A percentile compares a stretch with the other conserved stretches of the same genome.
phyloP scores from a whole-genome alignment of 345 rosid species.

The Citrus trifoliata region DNA sequence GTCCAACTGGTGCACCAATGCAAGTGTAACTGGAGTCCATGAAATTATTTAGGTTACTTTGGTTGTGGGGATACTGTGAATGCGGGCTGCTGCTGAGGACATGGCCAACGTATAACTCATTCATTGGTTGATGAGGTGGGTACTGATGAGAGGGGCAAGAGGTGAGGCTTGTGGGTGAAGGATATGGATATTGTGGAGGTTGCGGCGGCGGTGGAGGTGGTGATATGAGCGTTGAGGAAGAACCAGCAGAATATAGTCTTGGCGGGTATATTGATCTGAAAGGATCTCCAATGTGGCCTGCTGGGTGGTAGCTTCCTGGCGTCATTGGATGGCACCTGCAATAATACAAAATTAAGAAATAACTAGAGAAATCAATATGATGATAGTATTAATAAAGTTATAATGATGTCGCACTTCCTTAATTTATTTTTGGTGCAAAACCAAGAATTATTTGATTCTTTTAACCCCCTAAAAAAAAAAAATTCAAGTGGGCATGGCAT shows the following conservation, averaged over 20 bases:
- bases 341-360: too few species aligned
- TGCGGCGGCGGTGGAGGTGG: slow-evolving; percentile 30
- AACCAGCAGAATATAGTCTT: slow-evolving; percentile 48
- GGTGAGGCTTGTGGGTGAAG: slow-evolving; percentile 45
- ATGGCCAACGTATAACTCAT: slow-evolving; percentile 63
- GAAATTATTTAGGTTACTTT: slow-evolving; percentile 30
- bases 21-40: slow-evolving; percentile 59
- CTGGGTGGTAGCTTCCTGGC: slow-evolving; percentile 42
- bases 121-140: slow-evolving; percentile 25
- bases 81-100: slow-evolving; percentile 34
- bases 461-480: background rate
- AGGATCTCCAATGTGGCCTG: slow-evolving; percentile 49
- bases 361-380: too few species aligned
- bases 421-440: too few species aligned
- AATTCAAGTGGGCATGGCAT: background rate
- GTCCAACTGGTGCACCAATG: slow-evolving; percentile 73
- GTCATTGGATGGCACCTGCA: slow-evolving; percentile 51
- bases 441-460: too few species aligned
- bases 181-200: slow-evolving; percentile 42
- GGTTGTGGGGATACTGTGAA: slow-evolving; percentile 36
- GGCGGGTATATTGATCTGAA: slow-evolving; percentile 56
- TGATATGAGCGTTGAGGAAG: slow-evolving; percentile 33
- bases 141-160: slow-evolving; percentile 34
- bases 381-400: background rate
- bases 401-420: background rate